Evolutionary conservation across 208 protist species (phyloP), one percentile per base, ranked within the genome.

Genomic region (Leishmania turanica): DNA sequence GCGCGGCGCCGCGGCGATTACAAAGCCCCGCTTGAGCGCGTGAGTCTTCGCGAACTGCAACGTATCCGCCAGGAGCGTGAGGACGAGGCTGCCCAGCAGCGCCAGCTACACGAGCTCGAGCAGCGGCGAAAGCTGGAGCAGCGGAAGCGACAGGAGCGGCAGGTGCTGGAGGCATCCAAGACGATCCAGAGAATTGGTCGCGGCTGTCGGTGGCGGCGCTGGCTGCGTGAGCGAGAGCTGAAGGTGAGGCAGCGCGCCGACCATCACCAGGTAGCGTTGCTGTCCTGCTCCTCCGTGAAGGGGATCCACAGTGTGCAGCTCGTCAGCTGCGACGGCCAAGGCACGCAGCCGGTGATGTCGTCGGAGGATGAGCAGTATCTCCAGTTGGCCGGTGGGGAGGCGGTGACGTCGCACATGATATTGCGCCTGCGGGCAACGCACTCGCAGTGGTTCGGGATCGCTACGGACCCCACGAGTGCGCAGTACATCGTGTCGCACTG

Each of bases 151-250:
- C 74, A 83, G 21, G 84, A 89, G 66, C 84, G 81, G 4, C 83
- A 81, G 69, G 60, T 79, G 53, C 51, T 91, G 73, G 82, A 93
- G 58, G 88, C 89, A 1, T 79, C 86, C 7, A 77, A 86, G 60
- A 51, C 92, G 49, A 77, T 96, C 17, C 92, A 96, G 81, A 89
- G 90, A 34, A 83, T 88, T 40, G 82, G 81, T 17, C 88, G 92
- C 13, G 92, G 87, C 37, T 89, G 70, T 45, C 81, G 82, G 40
- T 84, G 89, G 65, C 85, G 81, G 9, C 75, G 77, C 27, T 90
- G 89, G 82, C 66, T 93, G 45, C 53, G 76, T 21, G 77, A 86
- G 47, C 69, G 87, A 31, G 74, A 74, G 69, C 76, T 79, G 37
- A 54, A 75, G 31, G 78, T 81, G 2, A 66, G 62, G 51, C 77